These are phyloP conservation scores for Solanum lycopersicoides DNA, from an alignment of 257 asterid species.

Conservation along the genomic window DNA sequence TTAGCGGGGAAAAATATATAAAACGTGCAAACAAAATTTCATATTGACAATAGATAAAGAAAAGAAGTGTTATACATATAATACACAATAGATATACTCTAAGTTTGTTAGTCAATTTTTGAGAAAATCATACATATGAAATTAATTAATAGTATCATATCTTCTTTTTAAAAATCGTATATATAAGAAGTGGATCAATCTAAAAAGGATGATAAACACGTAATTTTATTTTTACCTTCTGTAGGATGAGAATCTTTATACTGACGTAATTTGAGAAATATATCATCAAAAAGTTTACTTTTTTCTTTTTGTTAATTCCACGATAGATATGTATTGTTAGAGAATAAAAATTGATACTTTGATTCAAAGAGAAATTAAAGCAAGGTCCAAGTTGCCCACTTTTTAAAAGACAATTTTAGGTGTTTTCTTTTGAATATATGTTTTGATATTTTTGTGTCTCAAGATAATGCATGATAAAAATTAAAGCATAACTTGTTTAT, in stretches of 20 bases:
- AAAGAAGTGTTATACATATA: neutral
- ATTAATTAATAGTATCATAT: neutral
- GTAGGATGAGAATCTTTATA: neutral
- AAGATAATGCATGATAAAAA: constrained; percentile 15
- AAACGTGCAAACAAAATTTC: neutral
- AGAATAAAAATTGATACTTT: constrained; percentile 8
- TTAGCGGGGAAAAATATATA: neutral
- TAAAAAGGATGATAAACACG: neutral
- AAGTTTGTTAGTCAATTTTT: neutral
- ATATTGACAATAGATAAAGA: too few species aligned
- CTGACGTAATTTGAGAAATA: neutral
- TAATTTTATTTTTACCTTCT: accelerated
- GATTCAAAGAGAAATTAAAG: constrained; percentile 5
- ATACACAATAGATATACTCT: neutral
- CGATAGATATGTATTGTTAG: neutral
- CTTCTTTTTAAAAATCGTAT: neutral
- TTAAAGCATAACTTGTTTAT: neutral
- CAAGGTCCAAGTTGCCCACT: neutral
- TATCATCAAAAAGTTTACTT: neutral
- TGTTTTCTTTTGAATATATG: neutral
- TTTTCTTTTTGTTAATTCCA: neutral
- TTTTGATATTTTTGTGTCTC: constrained; percentile 8
- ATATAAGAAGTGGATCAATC: neutral
- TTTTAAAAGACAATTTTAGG: neutral
- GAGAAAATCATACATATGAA: neutral